A percentile compares a stretch with the other conserved stretches of the same genome.
Evolutionary conservation across 176 grass and related monocot species (phyloP).

Genomic region (Alloteropsis semialata): DNA sequence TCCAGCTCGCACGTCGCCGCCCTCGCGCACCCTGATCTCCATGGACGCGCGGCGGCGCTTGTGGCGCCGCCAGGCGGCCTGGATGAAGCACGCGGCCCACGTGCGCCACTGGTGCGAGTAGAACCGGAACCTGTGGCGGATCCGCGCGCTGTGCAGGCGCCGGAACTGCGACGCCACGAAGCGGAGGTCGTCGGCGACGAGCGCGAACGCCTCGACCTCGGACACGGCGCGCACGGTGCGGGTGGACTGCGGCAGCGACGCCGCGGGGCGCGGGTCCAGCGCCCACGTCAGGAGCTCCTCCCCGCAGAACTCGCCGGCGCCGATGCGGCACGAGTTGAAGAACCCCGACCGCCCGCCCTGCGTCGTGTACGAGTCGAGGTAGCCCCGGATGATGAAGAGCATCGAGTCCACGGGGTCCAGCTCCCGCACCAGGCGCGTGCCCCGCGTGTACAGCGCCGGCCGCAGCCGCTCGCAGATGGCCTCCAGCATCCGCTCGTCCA

Average conservation of each 20-base stretch:
- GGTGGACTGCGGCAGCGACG: conserved; percentile 69
- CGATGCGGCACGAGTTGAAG: conserved; percentile 92
- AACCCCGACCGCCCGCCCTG: conserved; percentile 82
- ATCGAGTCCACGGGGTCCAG: conserved; percentile 83
- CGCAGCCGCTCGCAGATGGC: conserved; percentile 92
- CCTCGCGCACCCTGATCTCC: conserved; percentile 49
- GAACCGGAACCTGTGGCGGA: conserved; percentile 85
- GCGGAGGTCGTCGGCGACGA: conserved; percentile 78
- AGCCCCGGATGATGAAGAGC: conserved; percentile 93
- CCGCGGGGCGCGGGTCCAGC: conserved; percentile 57
- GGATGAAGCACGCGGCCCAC: conserved; percentile 95
- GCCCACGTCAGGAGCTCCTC: conserved; percentile 98
- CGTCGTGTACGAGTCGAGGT: conserved; percentile 87
- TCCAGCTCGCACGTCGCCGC: background rate
- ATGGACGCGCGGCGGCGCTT: conserved; percentile 67
- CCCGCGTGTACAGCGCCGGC: conserved; percentile 79
- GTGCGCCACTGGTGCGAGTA: conserved; percentile 94
- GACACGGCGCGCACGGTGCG: conserved; percentile 84
- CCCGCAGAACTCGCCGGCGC: conserved; percentile 90
- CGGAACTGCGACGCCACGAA: conserved; percentile 84
- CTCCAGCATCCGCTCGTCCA: conserved; percentile 94
- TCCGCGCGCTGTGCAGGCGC: conserved; percentile 73
- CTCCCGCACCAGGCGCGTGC: conserved; percentile 74
- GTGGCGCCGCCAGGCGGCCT: conserved; percentile 75
- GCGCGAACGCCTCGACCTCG: conserved; percentile 93